These are phyloP conservation scores for Lenzites betulinus DNA, from an alignment of 768 basidiomycete species.

Conservation along the genomic window DNA sequence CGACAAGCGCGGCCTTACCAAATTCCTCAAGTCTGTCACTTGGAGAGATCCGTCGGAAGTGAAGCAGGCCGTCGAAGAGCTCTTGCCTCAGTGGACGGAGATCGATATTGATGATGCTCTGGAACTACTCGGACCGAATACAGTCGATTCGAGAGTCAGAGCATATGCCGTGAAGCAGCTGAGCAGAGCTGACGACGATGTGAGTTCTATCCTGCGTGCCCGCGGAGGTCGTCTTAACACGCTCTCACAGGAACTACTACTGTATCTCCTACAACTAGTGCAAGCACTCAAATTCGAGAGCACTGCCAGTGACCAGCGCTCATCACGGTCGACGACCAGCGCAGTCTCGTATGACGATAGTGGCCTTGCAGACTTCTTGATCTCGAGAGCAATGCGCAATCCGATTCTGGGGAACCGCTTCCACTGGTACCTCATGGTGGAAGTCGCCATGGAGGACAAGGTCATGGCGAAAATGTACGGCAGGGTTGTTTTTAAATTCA, in stretches of 20 bases:
- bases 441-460: conserved; percentile 85
- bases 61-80: conserved; percentile 95
- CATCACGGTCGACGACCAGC: conserved; percentile 69
- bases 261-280: conserved; percentile 94
- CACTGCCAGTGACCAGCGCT: conserved; percentile 71
- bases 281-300: conserved; percentile 98
- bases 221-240: neutral
- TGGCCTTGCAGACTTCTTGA: conserved; percentile 91
- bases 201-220: conserved; percentile 38
- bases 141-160: conserved; percentile 87
- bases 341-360: conserved; percentile 89
- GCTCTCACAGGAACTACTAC: conserved; percentile 73
- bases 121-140: conserved; percentile 89
- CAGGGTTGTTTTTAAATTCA: conserved; percentile 86
- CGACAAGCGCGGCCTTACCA: conserved; percentile 92
- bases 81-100: conserved; percentile 95
- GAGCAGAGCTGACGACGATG: conserved; percentile 91
- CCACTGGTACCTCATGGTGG: conserved; percentile 98
- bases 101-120: conserved; percentile 96
- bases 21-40: conserved; percentile 96
- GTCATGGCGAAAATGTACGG: conserved; percentile 93
- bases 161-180: conserved; percentile 94
- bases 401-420: conserved; percentile 85
- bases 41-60: conserved; percentile 97
- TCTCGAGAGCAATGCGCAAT: conserved; percentile 81